Evolutionary conservation across 225 moss, liverwort and hornwort species (phyloP).

Genomic region (Pleurozium schreberi): DNA sequence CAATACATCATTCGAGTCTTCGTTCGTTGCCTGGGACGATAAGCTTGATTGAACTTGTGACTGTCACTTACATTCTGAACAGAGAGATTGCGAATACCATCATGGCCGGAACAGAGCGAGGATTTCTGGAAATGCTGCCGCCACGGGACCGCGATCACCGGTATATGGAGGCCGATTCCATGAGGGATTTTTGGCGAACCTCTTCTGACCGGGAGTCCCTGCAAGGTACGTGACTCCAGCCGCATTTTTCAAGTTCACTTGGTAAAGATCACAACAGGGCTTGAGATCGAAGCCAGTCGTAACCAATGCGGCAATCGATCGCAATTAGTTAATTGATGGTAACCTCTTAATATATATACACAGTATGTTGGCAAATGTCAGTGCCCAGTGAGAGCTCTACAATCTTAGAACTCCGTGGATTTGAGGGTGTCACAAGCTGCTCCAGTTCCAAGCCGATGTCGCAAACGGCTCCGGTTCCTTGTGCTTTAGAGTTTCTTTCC

Average conservation of each 20-base stretch:
- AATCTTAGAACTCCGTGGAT: background rate
- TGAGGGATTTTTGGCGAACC: conserved; percentile 35
- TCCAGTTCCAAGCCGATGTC: background rate
- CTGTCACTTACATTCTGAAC: background rate
- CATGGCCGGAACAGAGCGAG: conserved; percentile 20
- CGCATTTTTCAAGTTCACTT: background rate
- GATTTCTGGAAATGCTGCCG: conserved; percentile 9
- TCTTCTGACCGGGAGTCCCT: conserved; percentile 3
- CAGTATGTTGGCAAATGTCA: background rate
- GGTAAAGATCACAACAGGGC: background rate
- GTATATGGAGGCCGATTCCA: background rate
- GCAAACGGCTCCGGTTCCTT: background rate
- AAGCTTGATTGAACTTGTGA: background rate
- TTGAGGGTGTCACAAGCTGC: background rate
- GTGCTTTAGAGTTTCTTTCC: background rate
- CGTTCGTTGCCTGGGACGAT: background rate
- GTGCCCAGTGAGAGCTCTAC: background rate
- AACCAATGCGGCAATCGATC: background rate
- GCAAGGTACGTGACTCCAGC: background rate
- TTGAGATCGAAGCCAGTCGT: background rate
- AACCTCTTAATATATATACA: background rate
- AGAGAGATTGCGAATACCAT: background rate
- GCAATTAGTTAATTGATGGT: background rate
- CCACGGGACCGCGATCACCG: background rate
- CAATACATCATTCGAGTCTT: background rate